Evolutionary conservation across 306 rosid species (phyloP), one percentile per base, ranked within the genome.

Genomic region (Abrus precatorius): DNA sequence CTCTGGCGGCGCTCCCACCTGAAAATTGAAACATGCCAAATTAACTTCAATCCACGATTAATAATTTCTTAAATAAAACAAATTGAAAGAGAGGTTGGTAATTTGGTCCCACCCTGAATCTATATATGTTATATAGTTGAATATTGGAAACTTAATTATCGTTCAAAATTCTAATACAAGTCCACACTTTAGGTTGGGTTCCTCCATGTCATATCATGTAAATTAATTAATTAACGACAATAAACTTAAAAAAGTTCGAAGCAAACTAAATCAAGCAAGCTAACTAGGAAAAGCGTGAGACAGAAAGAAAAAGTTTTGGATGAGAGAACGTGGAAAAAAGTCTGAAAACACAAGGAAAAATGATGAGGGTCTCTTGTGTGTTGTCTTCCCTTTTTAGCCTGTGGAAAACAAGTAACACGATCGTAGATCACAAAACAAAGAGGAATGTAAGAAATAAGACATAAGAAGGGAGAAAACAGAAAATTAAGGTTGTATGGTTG

Each of bases 1-100:
- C 66, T 90, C 92, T 78, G 91, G 89, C 10, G 94, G 86, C 9
- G 94, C 92, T 69, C 98, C 94, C 33, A 93, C 92, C 98, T 93
- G 86, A 10, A 77, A 54, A 28, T 7, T 3, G 29, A 6, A 30
- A 54, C 12, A 54, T 3, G 10, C 40, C 4, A 27, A 27, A 60
- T 7, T 38, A 27, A 6, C 12, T 2, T 4, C 32, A 36, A 6
- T 5, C 4, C 10, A 63, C 29, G 28, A 55, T 54, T 32, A 38
- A 38, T 71, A 9, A 7, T 7, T 28, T 13, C 9, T 36, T 36
- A 14, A 27, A 65, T 33, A 28, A 3, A 34, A 48, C 48, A 45
- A 47, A 56, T 69, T 47, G 7, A 60, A 60, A 48, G 10, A 43
- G 50, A 40, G 28, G 44, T 68, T 44, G n/a, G 44, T 13, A 40